These are phyloP conservation scores for Rhamnella rubrinervis DNA, from an alignment of 331 rosid species.

Conservation along the genomic window DNA sequence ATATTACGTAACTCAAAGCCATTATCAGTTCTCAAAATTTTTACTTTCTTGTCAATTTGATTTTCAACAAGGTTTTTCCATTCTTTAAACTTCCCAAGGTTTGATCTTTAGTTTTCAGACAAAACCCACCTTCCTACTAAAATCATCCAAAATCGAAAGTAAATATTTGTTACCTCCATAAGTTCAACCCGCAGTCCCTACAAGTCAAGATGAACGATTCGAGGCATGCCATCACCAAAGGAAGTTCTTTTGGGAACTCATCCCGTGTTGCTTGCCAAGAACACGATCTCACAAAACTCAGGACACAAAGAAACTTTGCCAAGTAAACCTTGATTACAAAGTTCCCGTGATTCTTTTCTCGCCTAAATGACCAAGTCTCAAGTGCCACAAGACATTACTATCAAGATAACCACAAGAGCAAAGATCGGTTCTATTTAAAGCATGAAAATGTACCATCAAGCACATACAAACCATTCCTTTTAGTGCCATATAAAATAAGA, in stretches of 20 bases:
- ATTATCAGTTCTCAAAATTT: no score
- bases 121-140: background rate
- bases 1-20: no score
- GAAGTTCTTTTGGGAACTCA: background rate
- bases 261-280: no score
- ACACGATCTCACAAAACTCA: background rate
- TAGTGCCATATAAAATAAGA: background rate
- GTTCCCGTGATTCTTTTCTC: background rate
- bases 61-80: background rate
- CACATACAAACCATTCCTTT: background rate
- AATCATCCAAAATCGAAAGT: background rate
- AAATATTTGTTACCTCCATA: background rate
- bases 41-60: background rate
- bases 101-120: no score
- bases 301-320: no score
- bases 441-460: background rate
- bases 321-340: background rate
- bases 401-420: background rate
- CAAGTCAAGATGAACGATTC: background rate
- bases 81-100: background rate
- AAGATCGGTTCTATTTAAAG: no score
- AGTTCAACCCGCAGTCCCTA: background rate
- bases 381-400: background rate
- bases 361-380: background rate
- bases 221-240: background rate